These are phyloP conservation scores for Colletotrichum sidae DNA, from an alignment of 2,329 filamentous ascomycete genomes.

Conservation along the genomic window DNA sequence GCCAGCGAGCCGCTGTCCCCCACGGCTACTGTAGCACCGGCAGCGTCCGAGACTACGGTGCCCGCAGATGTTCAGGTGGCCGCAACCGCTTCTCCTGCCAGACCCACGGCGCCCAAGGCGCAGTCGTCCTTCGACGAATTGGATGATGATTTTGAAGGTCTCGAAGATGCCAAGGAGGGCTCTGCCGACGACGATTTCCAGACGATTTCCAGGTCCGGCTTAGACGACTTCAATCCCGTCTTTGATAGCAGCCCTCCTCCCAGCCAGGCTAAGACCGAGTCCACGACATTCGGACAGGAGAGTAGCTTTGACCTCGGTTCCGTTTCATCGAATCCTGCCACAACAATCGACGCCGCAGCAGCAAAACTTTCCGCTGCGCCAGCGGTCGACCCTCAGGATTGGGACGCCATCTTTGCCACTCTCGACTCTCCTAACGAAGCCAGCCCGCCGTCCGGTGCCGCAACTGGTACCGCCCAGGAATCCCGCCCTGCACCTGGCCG, in stretches of 20 bases:
- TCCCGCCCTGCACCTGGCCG: conserved; percentile 61
- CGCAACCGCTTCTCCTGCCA: conserved; percentile 42
- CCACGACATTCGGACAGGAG: conserved; percentile 64
- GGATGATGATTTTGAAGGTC: conserved; percentile 83
- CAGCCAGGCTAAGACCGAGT: conserved; percentile 66
- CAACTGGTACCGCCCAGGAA: conserved; percentile 33
- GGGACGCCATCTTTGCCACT: conserved; percentile 93
- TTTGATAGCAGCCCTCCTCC: conserved; percentile 78
- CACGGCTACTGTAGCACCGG: conserved; percentile 28
- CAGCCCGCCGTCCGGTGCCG: conserved; percentile 35
- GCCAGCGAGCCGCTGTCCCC: conserved; percentile 31
- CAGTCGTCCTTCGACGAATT: conserved; percentile 77
- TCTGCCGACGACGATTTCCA: conserved; percentile 84
- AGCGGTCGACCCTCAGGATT: conserved; percentile 75
- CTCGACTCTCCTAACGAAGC: conserved; percentile 67
- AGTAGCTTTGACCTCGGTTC: conserved; percentile 71
- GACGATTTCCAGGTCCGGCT: conserved; percentile 75
- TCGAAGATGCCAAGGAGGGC: conserved; percentile 87
- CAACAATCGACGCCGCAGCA: conserved; percentile 49
- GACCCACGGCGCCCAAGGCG: conserved; percentile 44
- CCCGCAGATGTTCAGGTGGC: not conserved
- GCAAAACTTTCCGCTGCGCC: conserved; percentile 46
- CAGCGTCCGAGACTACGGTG: conserved; percentile 16
- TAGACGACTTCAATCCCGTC: conserved; percentile 84
- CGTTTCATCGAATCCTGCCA: conserved; percentile 50